Conservation (phyloP, 148 eudicot genomes). For the Camellia japonica region DNA sequence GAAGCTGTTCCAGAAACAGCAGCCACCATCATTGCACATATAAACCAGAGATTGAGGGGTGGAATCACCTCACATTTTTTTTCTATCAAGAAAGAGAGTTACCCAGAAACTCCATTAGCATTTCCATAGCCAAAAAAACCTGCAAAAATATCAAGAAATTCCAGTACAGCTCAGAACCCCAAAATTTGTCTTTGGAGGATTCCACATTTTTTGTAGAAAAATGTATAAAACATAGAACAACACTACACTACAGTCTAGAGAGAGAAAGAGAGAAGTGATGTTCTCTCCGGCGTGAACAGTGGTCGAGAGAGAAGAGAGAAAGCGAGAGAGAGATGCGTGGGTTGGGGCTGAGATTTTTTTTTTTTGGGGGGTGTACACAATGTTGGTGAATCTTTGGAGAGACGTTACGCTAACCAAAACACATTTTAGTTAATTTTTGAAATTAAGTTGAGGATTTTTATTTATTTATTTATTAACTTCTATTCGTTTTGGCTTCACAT, state of each 20-base stretch:
- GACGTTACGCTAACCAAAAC: too few species aligned
- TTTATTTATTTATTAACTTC: background rate
- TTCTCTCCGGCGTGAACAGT: slow-evolving; percentile 17
- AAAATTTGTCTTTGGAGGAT: slow-evolving; percentile 16
- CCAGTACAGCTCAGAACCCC: slow-evolving; percentile 21
- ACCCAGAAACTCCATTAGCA: slow-evolving; percentile 14
- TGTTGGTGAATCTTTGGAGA: background rate
- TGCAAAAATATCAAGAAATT: slow-evolving; percentile 33
- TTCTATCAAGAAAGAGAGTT: slow-evolving; percentile 18
- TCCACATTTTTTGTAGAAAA: slow-evolving; percentile 18
- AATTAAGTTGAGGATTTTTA: background rate
- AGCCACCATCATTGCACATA: slow-evolving; percentile 66
- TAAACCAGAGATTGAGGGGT: slow-evolving; percentile 13
- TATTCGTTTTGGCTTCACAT: too few species aligned
- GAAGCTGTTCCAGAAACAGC: slow-evolving; percentile 54
- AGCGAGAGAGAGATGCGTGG: slow-evolving; percentile 22
- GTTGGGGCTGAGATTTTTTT: slow-evolving; percentile 28
- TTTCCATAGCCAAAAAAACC: slow-evolving; percentile 21
- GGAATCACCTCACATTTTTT: slow-evolving; percentile 53
- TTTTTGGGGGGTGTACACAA: background rate
- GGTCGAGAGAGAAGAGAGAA: slow-evolving; percentile 17
- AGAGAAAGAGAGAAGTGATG: slow-evolving; percentile 13
- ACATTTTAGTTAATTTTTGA: background rate
- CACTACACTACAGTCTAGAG: slow-evolving; percentile 3
- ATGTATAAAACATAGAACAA: slow-evolving; percentile 15